Evolutionary conservation across 306 rosid genomes (phyloP), one percentile per base, ranked within the genome.

Genomic region (Lathyrus sativus): DNA sequence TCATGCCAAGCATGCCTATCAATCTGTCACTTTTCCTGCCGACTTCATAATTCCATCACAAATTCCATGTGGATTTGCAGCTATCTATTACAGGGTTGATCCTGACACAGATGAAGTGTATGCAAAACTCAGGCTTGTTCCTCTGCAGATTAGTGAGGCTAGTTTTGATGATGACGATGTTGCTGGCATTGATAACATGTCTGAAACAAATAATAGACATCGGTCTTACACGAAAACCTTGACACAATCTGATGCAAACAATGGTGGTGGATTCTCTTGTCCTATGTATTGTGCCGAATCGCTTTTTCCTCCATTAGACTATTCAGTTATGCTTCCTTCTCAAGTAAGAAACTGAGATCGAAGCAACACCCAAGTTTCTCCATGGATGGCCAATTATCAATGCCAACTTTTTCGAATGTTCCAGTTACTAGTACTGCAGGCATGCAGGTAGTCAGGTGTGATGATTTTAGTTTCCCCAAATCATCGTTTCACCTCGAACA

Each of bases 251-350:
- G 98, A 91, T 65, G 98, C 37, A 33, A 33, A 33, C 37, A 33
- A 33, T 0, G 37, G 98, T 5, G 96, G 96, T 2, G 96, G 95
- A 0, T 92, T 92, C 76, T 89, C 95, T 22, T 91, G 89, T 75
- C 98, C 98, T 0, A 79, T 90, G 49, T 82, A 79, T 38, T 89
- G 96, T 35, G 98, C 98, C 0, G 98, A 89, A 53, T 87, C 88
- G 0, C 87, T 92, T 49, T 92, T 92, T 37, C 98, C 98, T 29
- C 81, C 80, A 17, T 75, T 92, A 74, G 92, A 92, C 73, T 89
- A 84, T 71, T 62, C 90, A 0, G 85, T 78, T 0, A 90, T 78
- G 26, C 95, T 90, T 7, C 96, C 98, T 1, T 84, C 81, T 64
- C 22, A 19, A 19, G 22, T n/a, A n/a, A n/a, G n/a, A n/a, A n/a